Base-by-base conservation (phyloP, 192 early-diverging fungal genomes). In the Dissophora ornata region DNA sequence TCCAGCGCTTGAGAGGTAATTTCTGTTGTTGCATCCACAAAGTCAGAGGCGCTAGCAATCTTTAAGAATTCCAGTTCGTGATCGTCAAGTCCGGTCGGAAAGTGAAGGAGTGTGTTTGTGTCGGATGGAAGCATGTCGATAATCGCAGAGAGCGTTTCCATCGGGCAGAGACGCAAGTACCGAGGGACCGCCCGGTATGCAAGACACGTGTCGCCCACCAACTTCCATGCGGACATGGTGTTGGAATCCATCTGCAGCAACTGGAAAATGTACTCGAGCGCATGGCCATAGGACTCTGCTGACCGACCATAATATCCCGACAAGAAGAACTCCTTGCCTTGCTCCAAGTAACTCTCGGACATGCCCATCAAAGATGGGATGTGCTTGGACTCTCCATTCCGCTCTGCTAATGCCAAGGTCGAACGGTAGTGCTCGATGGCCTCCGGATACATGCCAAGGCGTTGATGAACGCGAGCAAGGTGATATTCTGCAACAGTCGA, bases 231-330 rank as follows among this genome's bases (percentile, higher is more conserved):
- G 41, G 80, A 83, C 41, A 83, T 69, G 29, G 82, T 67, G 8
- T 77, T 55, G 7, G 62, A 53, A 29, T 75, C 56, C 34, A 61
- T 15, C 2, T 66, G 40, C 25, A 77, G n/a, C 19, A 77, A 42
- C 41, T 62, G 63, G 21, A n/a, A 44, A 5, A 49, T 62, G 47
- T 28, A 67, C 13, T 69, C 42, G 7, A 92, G 64, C 9, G 85
- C 89, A 21, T 71, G 62, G 4, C 75, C 74, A 50, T 80, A 79
- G 8, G 83, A 85, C 25, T 90, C 89, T 15, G 85, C 85, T 22
- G 81, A 81, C 33, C 91, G 90, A 0, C 86, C 91, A 78, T 87
- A 90, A 49, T 89, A 83, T 21, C 92, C 92, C 22, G 82, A 81
- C 16, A 84, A 75, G 48, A 82, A 86, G 41, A 82, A 81, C 40